These are phyloP conservation scores for Candida germanica DNA, from an alignment of 805 yeast species.

Conservation along the genomic window DNA sequence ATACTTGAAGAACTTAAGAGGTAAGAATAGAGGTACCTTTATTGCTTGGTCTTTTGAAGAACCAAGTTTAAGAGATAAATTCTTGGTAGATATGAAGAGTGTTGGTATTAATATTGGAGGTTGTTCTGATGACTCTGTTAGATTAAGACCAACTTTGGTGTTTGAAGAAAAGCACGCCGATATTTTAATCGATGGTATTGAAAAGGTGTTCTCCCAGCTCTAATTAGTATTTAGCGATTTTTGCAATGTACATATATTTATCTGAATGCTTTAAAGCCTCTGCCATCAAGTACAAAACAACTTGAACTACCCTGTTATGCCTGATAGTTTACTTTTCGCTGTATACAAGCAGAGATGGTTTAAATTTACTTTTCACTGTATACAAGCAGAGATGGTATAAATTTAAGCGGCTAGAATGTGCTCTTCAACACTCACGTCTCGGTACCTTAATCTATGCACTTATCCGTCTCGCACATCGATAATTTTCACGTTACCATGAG, in stretches of 20 bases:
- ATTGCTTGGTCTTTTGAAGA: slow-evolving; percentile 60
- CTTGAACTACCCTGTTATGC: neutral
- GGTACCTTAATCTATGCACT: too few relatives aligned
- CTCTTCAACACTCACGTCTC: too few relatives aligned
- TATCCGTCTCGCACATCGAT: too few relatives aligned
- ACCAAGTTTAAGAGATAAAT: slow-evolving; percentile 53
- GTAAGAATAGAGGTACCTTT: slow-evolving; percentile 62
- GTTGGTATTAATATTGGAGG: slow-evolving; percentile 81
- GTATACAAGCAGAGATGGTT: too few relatives aligned
- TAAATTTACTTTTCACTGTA: too few relatives aligned
- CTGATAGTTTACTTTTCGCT: too few relatives aligned
- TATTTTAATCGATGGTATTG: slow-evolving; percentile 47
- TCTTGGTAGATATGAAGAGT: slow-evolving; percentile 56
- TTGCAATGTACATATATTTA: too few relatives aligned
- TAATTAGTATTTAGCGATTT: too few relatives aligned
- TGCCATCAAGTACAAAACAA: neutral
- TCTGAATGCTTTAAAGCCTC: too few relatives aligned
- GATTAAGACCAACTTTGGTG: slow-evolving; percentile 76
- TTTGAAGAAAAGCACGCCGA: slow-evolving; percentile 82
- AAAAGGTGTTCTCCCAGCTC: slow-evolving; percentile 32
- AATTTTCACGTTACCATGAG: too few relatives aligned
- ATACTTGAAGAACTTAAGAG: slow-evolving; percentile 56
- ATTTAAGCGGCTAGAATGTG: too few relatives aligned
- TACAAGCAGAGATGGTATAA: too few relatives aligned
- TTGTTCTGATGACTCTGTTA: slow-evolving; percentile 73